Base-by-base conservation (phyloP, 805 yeast genomes). In the Lipomyces spencermartinsiae region DNA sequence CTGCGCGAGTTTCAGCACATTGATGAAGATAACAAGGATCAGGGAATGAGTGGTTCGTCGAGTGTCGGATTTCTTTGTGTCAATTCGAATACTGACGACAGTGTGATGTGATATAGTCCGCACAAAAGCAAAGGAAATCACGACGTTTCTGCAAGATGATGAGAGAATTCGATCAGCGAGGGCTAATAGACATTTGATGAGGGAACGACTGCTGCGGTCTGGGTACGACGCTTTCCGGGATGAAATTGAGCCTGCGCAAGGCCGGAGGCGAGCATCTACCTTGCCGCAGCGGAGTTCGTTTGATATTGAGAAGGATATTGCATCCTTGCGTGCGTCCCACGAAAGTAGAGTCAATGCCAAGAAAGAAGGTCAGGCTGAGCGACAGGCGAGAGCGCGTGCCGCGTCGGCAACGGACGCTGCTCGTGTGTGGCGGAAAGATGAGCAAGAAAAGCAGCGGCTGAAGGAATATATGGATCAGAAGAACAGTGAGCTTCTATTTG, bases 111-210 rank as follows among this genome's bases (percentile, higher is more conserved):
- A 35, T 61, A 10, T 37, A 72, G 74, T 90, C 66, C 85, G 99
- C 68, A 92, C 92, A 55, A 92, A 93, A 80, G 97, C 98, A 1
- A 91, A 89, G 76, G 97, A 92, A 73, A 83, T 94, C 77, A 91
- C 96, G 0, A 79, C 89, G n/a, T 80, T 94, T 66, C 80, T 94
- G 74, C 83, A 85, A 74, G 97, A 94, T 77, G 93, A 90, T 69
- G 97, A 92, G 74, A 84, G 97, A 75, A 84, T 94, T 70, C 80
- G 84, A 51, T 85, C 85, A 66, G 97, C 90, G 77, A 83, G 98
- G 68, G 83, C 82, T 43, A 75, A 80, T 69, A 77, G 81, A 37
- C 72, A 72, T 7, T 62, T 63, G 22, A 71, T 73, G 74, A 68
- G 68, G 16, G 73, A 69, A 37, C 46, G 70, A 19, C 39, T 73